Conservation (phyloP, 352 stramenopile genomes). For the Globisporangium lucens region DNA sequence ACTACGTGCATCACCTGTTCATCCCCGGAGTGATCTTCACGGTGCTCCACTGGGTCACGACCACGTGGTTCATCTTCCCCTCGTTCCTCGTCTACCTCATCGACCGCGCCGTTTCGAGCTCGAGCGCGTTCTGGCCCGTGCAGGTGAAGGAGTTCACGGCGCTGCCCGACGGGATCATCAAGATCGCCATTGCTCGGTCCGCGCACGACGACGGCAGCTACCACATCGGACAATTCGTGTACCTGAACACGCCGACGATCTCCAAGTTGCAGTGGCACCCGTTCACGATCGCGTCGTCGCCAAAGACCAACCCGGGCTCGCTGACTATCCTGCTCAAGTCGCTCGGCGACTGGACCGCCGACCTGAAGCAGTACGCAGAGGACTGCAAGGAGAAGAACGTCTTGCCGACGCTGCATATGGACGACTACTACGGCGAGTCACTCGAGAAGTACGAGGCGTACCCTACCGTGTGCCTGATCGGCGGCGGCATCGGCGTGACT, state of each 20-base stretch:
- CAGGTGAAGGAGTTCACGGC: slow-evolving; percentile 24
- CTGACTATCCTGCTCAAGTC: slow-evolving; percentile 43
- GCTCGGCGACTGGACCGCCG: slow-evolving; percentile 35
- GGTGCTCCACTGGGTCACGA: slow-evolving; percentile 34
- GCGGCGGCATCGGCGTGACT: slow-evolving; percentile 36
- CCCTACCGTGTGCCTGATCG: slow-evolving; percentile 29
- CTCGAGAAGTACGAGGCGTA: slow-evolving; percentile 34
- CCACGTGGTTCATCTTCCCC: slow-evolving; percentile 36
- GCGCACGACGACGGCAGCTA: slow-evolving; percentile 18
- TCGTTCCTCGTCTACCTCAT: slow-evolving; percentile 36
- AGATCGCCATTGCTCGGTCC: slow-evolving; percentile 32
- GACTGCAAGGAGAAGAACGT: slow-evolving; percentile 30
- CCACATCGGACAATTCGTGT: slow-evolving; percentile 42
- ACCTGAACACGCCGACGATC: slow-evolving; percentile 39
- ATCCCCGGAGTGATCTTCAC: slow-evolving; percentile 29
- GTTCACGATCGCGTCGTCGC: slow-evolving; percentile 49
- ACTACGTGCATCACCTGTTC: slow-evolving; percentile 44
- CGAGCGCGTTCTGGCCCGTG: slow-evolving; percentile 27
- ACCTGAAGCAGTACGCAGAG: slow-evolving; percentile 29
- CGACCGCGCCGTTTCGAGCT: slow-evolving; percentile 27
- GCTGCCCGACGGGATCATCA: slow-evolving; percentile 25
- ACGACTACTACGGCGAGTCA: slow-evolving; percentile 40
- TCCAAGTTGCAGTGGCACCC: slow-evolving; percentile 55
- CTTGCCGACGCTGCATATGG: slow-evolving; percentile 32
- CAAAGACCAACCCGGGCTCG: slow-evolving; percentile 12